These are phyloP conservation scores for Gossypium turneri DNA, from an alignment of 345 rosid genomes.

Conservation along the genomic window DNA sequence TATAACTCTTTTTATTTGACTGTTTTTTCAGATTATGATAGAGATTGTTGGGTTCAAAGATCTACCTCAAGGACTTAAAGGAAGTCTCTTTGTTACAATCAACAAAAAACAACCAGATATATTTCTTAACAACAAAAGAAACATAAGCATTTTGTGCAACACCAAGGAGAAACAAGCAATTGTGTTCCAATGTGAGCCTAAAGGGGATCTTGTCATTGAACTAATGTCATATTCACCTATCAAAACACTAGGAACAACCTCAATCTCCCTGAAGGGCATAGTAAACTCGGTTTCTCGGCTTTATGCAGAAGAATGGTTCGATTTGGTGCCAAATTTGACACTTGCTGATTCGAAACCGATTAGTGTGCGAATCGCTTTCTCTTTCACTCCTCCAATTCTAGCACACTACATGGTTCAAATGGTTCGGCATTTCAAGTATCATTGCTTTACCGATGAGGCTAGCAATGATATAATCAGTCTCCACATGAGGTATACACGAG, in stretches of 20 bases:
- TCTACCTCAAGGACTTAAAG: background rate
- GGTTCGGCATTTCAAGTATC: slow-evolving; percentile 8
- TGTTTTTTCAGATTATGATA: background rate
- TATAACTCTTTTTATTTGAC: background rate
- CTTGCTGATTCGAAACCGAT: slow-evolving; percentile 8
- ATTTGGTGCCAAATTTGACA: slow-evolving; percentile 15
- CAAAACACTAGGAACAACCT: slow-evolving; percentile 19
- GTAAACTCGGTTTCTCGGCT: slow-evolving; percentile 22
- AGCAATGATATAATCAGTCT: slow-evolving; percentile 19
- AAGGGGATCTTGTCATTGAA: slow-evolving; percentile 27
- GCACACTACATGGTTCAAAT: slow-evolving; percentile 21
- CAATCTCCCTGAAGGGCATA: slow-evolving; percentile 24
- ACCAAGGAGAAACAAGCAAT: slow-evolving; percentile 16
- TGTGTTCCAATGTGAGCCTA: slow-evolving; percentile 25
- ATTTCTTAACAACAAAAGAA: slow-evolving; percentile 18
- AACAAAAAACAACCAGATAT: slow-evolving; percentile 20
- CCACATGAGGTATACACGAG: slow-evolving; percentile 23
- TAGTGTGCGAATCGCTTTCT: slow-evolving; percentile 22
- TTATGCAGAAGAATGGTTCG: slow-evolving; percentile 29
- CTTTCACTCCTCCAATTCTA: slow-evolving; percentile 29
- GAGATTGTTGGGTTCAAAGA: slow-evolving; percentile 18
- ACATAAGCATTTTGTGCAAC: slow-evolving; percentile 20
- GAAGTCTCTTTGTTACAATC: slow-evolving; percentile 11
- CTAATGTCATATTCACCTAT: slow-evolving; percentile 14
- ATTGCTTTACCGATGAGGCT: slow-evolving; percentile 12